Conservation (phyloP, 1,284 basidiomycete species). For the Irpex rosettiformis region DNA sequence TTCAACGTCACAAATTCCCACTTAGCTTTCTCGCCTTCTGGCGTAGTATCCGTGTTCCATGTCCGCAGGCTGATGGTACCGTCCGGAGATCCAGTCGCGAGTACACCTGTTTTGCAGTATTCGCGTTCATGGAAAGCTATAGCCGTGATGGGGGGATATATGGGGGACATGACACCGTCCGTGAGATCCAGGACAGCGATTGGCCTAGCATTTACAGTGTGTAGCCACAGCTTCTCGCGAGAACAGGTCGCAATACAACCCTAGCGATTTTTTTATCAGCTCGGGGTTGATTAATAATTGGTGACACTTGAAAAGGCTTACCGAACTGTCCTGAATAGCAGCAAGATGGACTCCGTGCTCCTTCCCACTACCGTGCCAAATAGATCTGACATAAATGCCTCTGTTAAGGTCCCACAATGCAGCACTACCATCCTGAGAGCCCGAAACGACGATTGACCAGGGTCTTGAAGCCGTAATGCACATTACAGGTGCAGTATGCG, state of each 20-base stretch:
- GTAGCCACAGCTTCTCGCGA: constrained; percentile 60
- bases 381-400: constrained; percentile 71
- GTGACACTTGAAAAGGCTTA: constrained; percentile 27
- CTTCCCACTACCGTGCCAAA: constrained; percentile 57
- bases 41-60: constrained; percentile 73
- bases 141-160: constrained; percentile 43
- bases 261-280: constrained; percentile 32
- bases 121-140: constrained; percentile 82
- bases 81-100: constrained; percentile 66
- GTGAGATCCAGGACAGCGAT: constrained; percentile 66
- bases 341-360: constrained; percentile 60
- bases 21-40: constrained; percentile 52
- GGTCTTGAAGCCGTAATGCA: constrained; percentile 74
- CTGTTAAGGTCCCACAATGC: constrained; percentile 91
- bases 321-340: constrained; percentile 83
- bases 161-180: constrained; percentile 35
- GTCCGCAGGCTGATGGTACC: constrained; percentile 68
- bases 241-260: constrained; percentile 85
- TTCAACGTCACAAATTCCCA: constrained; percentile 73
- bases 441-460: constrained; percentile 86
- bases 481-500: constrained; percentile 66
- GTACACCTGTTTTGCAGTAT: constrained; percentile 63
- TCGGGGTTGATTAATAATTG: not conserved
- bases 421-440: constrained; percentile 81
- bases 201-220: constrained; percentile 79